Base-by-base conservation (phyloP, 1,284 basidiomycete genomes). In the Austropuccinia psidii region DNA sequence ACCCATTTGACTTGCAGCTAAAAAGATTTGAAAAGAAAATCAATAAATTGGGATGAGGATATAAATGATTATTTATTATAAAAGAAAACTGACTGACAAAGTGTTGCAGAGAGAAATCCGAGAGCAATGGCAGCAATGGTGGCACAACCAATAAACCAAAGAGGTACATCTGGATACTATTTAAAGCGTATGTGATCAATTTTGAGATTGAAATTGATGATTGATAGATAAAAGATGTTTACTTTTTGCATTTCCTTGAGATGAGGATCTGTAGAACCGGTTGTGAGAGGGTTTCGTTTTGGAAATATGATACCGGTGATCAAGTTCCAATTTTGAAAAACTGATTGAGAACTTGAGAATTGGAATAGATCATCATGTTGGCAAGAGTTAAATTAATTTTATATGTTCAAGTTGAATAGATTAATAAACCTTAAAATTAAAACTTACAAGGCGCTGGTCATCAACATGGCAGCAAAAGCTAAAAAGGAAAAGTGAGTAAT, bases 391-490 rank as follows among this genome's bases (percentile, higher is more conserved):
- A n/a, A n/a, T n/a, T n/a, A n/a, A n/a, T n/a, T n/a, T n/a, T n/a
- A n/a, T n/a, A n/a, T n/a, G n/a, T n/a, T n/a, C n/a, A n/a, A n/a
- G n/a, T n/a, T n/a, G 29, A 11, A 27, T 33, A 5, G 5, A 50
- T 37, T 9, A 27, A 4, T 19, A 33, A 27, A 49, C 37, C 1
- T 11, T 29, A 2, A 62, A 29, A 11, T 45, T 45, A 33, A 7
- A 37, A 47, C 62, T 74, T 27, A 74, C 72, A 74, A 43, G 24
- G 72, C 72, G 54, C 72, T 74, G 6, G 72, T 74, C 72, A 74
- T 66, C n/a, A 74, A 58, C 9, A 74, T 9, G 43, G 72, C 72
- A 24, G 72, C 72, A 66, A 65, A 74, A 29, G 72, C 72, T 74
- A 35, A 24, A 37, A 37, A 24, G 61, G 17, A 11, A 15, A 55